Conservation (phyloP, 192 early-diverging fungal species). For the Podila epicladia region DNA sequence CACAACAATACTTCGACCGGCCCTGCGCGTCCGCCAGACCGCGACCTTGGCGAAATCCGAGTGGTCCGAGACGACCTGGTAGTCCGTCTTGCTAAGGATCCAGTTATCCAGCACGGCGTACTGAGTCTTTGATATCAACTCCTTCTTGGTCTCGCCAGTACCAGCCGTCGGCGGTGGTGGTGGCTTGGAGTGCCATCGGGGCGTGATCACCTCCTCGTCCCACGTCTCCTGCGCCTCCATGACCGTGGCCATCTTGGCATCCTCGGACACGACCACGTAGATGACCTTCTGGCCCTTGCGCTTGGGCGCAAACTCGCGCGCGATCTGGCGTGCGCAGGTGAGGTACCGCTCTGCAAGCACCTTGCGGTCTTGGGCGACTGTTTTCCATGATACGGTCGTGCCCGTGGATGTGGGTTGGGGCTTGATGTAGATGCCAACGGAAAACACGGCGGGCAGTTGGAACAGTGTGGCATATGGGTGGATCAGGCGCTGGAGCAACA, state of each 20-base stretch:
- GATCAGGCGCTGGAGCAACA: constrained; percentile 15
- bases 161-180: no score
- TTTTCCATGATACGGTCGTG: background rate
- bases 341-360: constrained; percentile 5
- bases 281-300: constrained; percentile 28
- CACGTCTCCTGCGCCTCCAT: constrained; percentile 36
- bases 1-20: constrained; percentile 25
- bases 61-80: constrained; percentile 30
- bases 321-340: constrained; percentile 32
- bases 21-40: constrained; percentile 21
- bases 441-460: constrained; percentile 22
- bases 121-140: constrained; percentile 12
- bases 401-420: background rate
- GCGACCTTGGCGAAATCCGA: constrained; percentile 32
- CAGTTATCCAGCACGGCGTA: constrained; percentile 17
- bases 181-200: constrained; percentile 3
- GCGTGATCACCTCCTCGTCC: constrained; percentile 27
- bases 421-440: constrained; percentile 18
- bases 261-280: constrained; percentile 25
- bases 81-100: constrained; percentile 29
- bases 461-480: constrained; percentile 29
- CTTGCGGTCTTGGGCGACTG: constrained; percentile 1
- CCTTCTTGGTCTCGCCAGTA: background rate
- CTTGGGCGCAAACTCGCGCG: constrained; percentile 31
- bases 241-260: constrained; percentile 5